Evolutionary conservation across 106 monocot genomes (phyloP).

Genomic region (Apostasia ramifera): DNA sequence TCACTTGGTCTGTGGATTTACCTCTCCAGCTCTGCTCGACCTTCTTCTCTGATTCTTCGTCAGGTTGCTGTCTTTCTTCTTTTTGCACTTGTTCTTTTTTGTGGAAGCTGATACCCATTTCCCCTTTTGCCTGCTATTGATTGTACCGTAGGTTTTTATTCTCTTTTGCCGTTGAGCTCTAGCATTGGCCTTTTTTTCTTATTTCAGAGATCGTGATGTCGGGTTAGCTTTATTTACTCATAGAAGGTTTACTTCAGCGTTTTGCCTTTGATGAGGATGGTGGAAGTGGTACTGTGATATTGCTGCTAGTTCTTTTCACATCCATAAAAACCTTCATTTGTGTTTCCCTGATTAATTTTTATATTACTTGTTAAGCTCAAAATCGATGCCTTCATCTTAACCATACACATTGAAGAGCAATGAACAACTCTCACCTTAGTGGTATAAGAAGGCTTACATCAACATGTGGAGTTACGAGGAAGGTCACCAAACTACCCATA

Average conservation of each 20-base stretch:
- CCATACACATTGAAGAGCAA: not conserved
- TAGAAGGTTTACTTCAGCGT: not conserved
- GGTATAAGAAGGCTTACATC: too few relatives aligned
- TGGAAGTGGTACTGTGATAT: not conserved
- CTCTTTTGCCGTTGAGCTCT: not conserved
- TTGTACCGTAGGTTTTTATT: not conserved
- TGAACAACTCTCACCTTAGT: too few relatives aligned
- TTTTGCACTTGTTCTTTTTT: not conserved
- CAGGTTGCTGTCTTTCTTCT: slow-evolving; percentile 30
- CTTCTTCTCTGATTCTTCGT: slow-evolving; percentile 49
- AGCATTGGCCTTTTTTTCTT: not conserved
- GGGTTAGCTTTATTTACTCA: not conserved
- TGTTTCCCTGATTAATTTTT: not conserved
- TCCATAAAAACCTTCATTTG: not conserved
- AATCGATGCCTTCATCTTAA: not conserved
- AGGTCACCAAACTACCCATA: too few relatives aligned
- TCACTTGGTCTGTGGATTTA: slow-evolving; percentile 71
- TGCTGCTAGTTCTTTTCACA: not conserved
- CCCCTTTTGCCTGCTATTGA: not conserved
- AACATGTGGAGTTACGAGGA: too few relatives aligned
- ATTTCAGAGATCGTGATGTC: not conserved
- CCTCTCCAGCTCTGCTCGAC: slow-evolving; percentile 35
- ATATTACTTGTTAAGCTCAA: not conserved
- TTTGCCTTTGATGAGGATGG: not conserved
- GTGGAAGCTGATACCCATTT: too few relatives aligned